Base-by-base conservation (phyloP, 2,329 filamentous ascomycete species). In the Claviceps spartinae region DNA sequence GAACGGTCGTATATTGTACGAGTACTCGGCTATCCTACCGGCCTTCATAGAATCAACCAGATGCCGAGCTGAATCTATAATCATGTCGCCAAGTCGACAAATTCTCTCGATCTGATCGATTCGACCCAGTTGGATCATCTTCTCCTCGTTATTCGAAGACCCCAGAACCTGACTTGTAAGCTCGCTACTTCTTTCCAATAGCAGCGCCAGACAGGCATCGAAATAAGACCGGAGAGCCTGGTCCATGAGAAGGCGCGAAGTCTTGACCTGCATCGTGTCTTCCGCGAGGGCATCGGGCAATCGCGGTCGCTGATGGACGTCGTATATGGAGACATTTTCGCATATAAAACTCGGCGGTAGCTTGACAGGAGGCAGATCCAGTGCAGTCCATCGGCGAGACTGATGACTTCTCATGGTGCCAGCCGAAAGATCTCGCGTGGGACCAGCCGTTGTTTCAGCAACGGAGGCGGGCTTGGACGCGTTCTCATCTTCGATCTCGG, bases 311-410 rank as follows among this genome's bases (percentile, higher is more conserved):
- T 44, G 55, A n/a, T 53, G 52, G n/a, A 51, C n/a, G 47, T 57
- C 30, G 48, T 62, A 60, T 24, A 65, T 52, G 13, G 55, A 61
- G 41, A 85, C 72, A 51, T 76, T 76, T 20, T 68, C 63, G 41
- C 74, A 65, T 50, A 79, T 64, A 55, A 85, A 86, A 64, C 72
- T 75, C 52, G 71, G 64, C 0, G 82, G 80, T 14, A 86, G 66
- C 48, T 73, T 68, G 22, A 79, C 67, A 2, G 72, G 69, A n/a
- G 77, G 77, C 11, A 79, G 57, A 45, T 69, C 68, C 26, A 69
- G 65, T 37, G 66, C 64, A 36, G 60, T 61, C 43, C 63, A 59
- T 50, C 62, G 63, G 50, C 67, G 63, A 52, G 64, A 55, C 49
- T 62, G 59, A 34, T 67, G 64, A 52, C 58, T 62, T 55, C 63